Base-by-base conservation (phyloP, 176 grass and related monocot species). In the Rhynchospora breviuscula region DNA sequence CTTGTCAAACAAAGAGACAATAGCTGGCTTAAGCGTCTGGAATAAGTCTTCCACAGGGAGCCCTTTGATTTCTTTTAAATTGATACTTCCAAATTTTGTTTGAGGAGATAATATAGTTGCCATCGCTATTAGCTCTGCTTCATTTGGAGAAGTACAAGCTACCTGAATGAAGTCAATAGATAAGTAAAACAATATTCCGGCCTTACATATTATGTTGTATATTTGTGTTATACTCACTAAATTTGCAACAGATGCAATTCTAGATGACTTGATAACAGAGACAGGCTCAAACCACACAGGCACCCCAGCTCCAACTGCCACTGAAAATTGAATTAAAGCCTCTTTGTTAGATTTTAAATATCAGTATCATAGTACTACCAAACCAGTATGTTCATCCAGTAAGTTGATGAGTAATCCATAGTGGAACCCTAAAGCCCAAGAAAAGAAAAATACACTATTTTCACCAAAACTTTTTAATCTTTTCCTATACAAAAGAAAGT, bases 221-320 rank as follows among this genome's bases (percentile, higher is more conserved):
- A 49, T 21, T 10, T 67, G 62, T 87, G 78, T 60, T 25, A 25
- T 51, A 93, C 92, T 94, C 63, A 98, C 95, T 85, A 90, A 88
- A 83, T 95, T 67, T 74, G 86, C 85, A 31, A 98, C 78, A 74
- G 89, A 64, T n/a, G 82, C 82, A 67, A 93, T 93, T 90, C 92
- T 94, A 88, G 22, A 85, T 87, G 92, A 86, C 86, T 98, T 98
- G 67, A 84, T 82, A 60, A 89, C 75, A 23, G 95, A 98, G 57
- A 98, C 95, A 33, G 95, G 95, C 67, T 98, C 95, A 93, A 98
- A 98, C 79, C 94, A 93, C 47, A 95, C 84, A 40, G 92, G 95
- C 26, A 95, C 84, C 22, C 84, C 91, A 67, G 87, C 88, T 81
- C 79, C 84, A 77, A 80, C 85, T 85, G 95, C 90, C 80, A 90